Base-by-base conservation (phyloP, 768 basidiomycete genomes). In the Xanthoconium purpureum region DNA sequence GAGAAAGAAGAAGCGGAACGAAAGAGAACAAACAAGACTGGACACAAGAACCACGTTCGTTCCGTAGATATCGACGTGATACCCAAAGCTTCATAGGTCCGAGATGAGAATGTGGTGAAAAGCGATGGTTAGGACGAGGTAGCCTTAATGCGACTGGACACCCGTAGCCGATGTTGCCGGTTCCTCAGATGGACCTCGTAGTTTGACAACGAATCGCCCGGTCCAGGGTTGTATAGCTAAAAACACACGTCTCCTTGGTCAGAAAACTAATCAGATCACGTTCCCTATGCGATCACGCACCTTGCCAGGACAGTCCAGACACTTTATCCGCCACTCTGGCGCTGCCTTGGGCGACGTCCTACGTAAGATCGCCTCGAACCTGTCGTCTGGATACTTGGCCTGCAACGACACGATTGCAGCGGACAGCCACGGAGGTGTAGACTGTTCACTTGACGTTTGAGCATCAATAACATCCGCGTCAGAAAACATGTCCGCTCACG, bases 111-210 rank as follows among this genome's bases (percentile, higher is more conserved):
- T 42, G 60, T 43, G 47, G 33, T 30, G 35, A n/a, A 36, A 36
- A 36, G 43, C 39, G 43, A 49, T 12, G 58, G 44, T 62, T 69
- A 71, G 52, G 66, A 61, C 54, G 67, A 52, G 29, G 36, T 9
- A 37, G 24, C 18, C 47, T 58, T 63, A 50, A 66, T 15, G 40
- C 90, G 85, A 24, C 81, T 80, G 63, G 82, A 84, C 33, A 93
- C 91, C 50, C 84, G 82, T 59, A 81, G 78, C 38, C 91, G 84
- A 72, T 94, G 91, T 67, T 83, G 80, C 48, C 89, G 82, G 64
- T 94, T 93, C 76, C 84, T 88, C 52, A 99, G 75, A 75, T 99
- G 96, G 12, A 97, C 89, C 67, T 94, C 90, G 63, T 94, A 98
- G 70, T 98, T 97, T 28, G 81, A 78, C 47, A 98, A 73, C 12